Evolutionary conservation across 2,329 filamentous ascomycete genomes (phyloP).

Genomic region (Aulographum hederae): DNA sequence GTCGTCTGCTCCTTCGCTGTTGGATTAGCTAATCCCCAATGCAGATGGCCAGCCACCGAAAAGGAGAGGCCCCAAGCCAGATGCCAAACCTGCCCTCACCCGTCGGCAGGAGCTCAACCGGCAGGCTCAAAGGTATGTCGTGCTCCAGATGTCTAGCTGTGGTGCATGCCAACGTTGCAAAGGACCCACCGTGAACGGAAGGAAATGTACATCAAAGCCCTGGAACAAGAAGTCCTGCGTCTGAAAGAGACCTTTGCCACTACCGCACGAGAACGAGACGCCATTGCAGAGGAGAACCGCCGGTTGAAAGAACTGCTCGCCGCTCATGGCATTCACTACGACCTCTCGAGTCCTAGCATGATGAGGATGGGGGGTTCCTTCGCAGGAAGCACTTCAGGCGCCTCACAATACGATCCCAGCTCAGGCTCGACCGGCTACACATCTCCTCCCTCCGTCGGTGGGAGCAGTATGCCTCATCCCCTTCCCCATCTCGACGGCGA

Average conservation of each 20-base stretch:
- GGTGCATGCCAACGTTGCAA: conserved; percentile 1
- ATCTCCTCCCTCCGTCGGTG: conserved; percentile 14
- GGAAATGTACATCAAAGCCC: conserved; percentile 83
- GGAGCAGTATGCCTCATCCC: not conserved
- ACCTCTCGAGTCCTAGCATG: conserved; percentile 20
- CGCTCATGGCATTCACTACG: conserved; percentile 39
- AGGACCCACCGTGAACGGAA: conserved; percentile 95
- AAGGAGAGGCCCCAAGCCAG: conserved; percentile 83
- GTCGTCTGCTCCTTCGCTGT: not conserved
- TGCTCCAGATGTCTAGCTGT: not conserved
- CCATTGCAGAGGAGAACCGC: conserved; percentile 61
- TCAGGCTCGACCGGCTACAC: conserved; percentile 28
- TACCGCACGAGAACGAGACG: conserved; percentile 57
- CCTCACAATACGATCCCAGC: conserved; percentile 38
- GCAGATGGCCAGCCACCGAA: conserved; percentile 74
- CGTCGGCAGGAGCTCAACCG: conserved; percentile 85
- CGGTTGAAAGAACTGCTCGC: conserved; percentile 47
- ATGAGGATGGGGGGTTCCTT: conserved; percentile 16
- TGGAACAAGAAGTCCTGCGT: conserved; percentile 80
- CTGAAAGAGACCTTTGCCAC: conserved; percentile 71
- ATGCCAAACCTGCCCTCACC: conserved; percentile 86
- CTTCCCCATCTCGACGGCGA: no score
- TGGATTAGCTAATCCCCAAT: not conserved
- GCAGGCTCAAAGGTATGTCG: conserved; percentile 77
- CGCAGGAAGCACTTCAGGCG: conserved; percentile 24